Evolutionary conservation across 305 asterid genomes (phyloP), one percentile per base, ranked within the genome.

Genomic region (Rubia balearica): DNA sequence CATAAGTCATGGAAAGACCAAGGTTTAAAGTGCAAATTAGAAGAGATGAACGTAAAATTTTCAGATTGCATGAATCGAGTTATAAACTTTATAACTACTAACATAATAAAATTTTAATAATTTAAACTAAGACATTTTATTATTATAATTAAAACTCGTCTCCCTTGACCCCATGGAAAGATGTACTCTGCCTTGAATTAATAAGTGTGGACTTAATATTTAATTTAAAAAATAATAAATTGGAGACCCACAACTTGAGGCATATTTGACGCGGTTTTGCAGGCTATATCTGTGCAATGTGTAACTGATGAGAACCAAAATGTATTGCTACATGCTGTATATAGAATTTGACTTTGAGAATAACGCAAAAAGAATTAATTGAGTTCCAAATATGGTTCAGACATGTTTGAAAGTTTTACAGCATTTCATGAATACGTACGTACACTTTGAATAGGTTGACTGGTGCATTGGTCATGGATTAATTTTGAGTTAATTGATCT

Each of bases 261-360:
- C 21, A 63, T 38, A 36, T 38, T 63, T 38, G 30, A 70, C 79
- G 79, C 69, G 76, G 73, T 71, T 61, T 33, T 24, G 7, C 38
- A 30, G 22, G 40, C 40, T 36, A 36, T 0, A 36, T 36, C 40
- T 36, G 40, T 36, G 40, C 40, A 36, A 36, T 1, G 40, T 36
- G 40, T 36, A 4, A 36, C 40, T 36, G 40, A 36, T 36, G 40
- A 36, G 40, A 36, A 36, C 40, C 40, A 36, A 36, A 36, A 36
- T 36, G 6, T 0, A 33, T 33, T 33, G 3, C 33, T 30, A n/a
- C n/a, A 55, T 55, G 61, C 61, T 17, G 5, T 17, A 7, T 21
- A 57, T 57, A 51, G 59, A 51, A 5, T 51, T 51, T 53, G 59
- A 53, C 59, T 53, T 51, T 53, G 59, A 53, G 0, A 22, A 53